Evolutionary conservation across 805 yeast genomes (phyloP), one percentile per base, ranked within the genome.

Genomic region (Candida ficus): DNA sequence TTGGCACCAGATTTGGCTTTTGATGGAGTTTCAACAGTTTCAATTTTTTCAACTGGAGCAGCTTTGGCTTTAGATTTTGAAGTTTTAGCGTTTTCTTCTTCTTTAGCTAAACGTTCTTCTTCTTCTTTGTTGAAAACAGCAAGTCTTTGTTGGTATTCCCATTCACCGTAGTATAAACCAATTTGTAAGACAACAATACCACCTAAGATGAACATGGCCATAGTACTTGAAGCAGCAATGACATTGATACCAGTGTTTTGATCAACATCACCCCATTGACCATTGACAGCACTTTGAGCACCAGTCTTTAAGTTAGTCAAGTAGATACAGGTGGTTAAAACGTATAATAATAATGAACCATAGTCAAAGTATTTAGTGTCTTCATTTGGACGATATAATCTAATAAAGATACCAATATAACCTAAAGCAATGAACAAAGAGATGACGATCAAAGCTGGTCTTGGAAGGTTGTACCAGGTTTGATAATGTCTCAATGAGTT

Each of bases 241-340:
- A 93, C 96, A 49, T 86, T 87, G 54, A 91, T 64, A 23, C 98
- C 98, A 18, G 95, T 86, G 45, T 71, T 71, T 59, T 75, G 78
- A 54, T 85, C 86, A 37, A 93, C 95, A 38, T 91, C 98, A 50
- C 96, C 98, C 98, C 98, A 91, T 45, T 78, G 70, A 33, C 89
- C 90, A 43, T 73, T 62, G 21, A 78, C 52, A 40, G 87, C 76
- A 42, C 90, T 76, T 50, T 74, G 73, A 29, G 81, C 68, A 40
- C 98, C 98, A 39, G 84, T 77, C 57, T 87, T 75, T 50, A 91
- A 70, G 66, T 93, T 93, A 47, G 96, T 83, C 54, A 91, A 67
- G 63, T 89, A 93, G 53, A 91, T 75, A 53, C 91, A 78, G 33
- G 84, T 64, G 16, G 83, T 84, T 28, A 80, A 66, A 61, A 89